phyloP scores from a whole-genome alignment of 805 yeast species.

The Kodamaea hsintzibuensis region DNA sequence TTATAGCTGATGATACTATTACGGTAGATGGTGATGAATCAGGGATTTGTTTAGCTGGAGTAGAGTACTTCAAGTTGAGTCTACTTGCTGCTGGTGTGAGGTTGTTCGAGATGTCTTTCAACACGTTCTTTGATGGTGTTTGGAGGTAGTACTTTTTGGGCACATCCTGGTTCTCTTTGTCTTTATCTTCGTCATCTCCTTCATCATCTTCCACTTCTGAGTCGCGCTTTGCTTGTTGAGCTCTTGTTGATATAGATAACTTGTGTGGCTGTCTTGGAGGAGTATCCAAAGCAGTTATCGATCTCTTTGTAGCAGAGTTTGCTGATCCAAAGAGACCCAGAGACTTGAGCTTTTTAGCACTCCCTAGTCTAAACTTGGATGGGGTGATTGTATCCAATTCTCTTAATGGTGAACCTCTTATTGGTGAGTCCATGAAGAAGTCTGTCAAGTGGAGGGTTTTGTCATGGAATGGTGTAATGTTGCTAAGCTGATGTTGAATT shows the following conservation, averaged over 20 bases:
- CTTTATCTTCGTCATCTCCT: slow-evolving; percentile 19
- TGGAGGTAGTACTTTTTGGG: slow-evolving; percentile 19
- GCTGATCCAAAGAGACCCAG: slow-evolving; percentile 6
- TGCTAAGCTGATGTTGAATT: slow-evolving; percentile 23
- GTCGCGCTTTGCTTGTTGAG: slow-evolving; percentile 11
- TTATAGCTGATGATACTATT: slow-evolving; percentile 22
- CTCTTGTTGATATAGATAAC: slow-evolving; percentile 21
- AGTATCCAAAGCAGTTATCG: slow-evolving; percentile 38
- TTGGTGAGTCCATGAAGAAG: slow-evolving; percentile 47
- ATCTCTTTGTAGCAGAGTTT: slow-evolving; percentile 30
- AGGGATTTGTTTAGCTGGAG: slow-evolving; percentile 14
- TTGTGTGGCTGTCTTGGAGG: slow-evolving; percentile 39
- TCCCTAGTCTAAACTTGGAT: slow-evolving; percentile 30
- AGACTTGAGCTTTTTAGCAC: slow-evolving; percentile 16
- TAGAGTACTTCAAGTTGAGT: slow-evolving; percentile 2
- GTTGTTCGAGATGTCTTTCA: slow-evolving; percentile 28
- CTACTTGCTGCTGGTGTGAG: slow-evolving; percentile 14
- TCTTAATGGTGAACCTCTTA: slow-evolving; percentile 31
- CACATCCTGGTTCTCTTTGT: slow-evolving; percentile 6
- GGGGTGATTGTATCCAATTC: slow-evolving; percentile 43
- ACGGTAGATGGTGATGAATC: slow-evolving; percentile 46
- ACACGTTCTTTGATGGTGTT: slow-evolving; percentile 35
- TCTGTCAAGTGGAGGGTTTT: slow-evolving; percentile 42
- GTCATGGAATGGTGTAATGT: slow-evolving; percentile 45
- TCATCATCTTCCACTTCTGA: slow-evolving; percentile 16